Conservation (phyloP, 2,329 filamentous ascomycete genomes). For the Diaporthe capsici region DNA sequence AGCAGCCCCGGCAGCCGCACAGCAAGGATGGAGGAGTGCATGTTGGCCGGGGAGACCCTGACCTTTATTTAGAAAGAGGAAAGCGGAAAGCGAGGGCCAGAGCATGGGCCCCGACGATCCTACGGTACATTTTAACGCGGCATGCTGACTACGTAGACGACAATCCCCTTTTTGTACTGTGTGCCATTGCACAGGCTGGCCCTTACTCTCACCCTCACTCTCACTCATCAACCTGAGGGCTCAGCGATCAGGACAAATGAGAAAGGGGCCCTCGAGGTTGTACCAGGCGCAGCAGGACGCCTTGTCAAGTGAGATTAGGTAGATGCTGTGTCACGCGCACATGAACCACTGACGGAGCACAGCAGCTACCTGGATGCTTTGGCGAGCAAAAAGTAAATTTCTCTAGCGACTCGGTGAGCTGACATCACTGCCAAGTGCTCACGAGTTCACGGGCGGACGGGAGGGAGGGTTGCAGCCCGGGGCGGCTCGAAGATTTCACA, state of each 20-base stretch:
- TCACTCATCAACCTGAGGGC: slow-evolving; percentile 22
- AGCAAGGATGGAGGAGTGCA: slow-evolving; percentile 31
- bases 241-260: slow-evolving; percentile 7
- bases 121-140: neutral
- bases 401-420: slow-evolving; percentile 18
- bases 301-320: slow-evolving; percentile 30
- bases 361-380: slow-evolving; percentile 8
- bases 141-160: neutral
- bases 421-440: slow-evolving; percentile 28
- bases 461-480: slow-evolving; percentile 29
- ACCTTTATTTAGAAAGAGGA: slow-evolving; percentile 31
- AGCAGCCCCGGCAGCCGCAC: slow-evolving; percentile 13
- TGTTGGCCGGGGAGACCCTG: slow-evolving; percentile 33
- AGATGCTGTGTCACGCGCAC: slow-evolving; percentile 16
- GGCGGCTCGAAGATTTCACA: slow-evolving; percentile 21
- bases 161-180: neutral
- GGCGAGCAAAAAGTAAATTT: slow-evolving; percentile 31
- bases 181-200: neutral
- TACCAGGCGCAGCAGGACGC: slow-evolving; percentile 7
- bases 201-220: neutral
- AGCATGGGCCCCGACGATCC: slow-evolving; percentile 16
- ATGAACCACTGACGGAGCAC: neutral
- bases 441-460: neutral
- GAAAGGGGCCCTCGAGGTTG: slow-evolving; percentile 13
- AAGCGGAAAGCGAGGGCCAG: slow-evolving; percentile 6